phyloP scores from a whole-genome alignment of 2,329 filamentous ascomycete genomes.

The Cladosporium oxysporum region DNA sequence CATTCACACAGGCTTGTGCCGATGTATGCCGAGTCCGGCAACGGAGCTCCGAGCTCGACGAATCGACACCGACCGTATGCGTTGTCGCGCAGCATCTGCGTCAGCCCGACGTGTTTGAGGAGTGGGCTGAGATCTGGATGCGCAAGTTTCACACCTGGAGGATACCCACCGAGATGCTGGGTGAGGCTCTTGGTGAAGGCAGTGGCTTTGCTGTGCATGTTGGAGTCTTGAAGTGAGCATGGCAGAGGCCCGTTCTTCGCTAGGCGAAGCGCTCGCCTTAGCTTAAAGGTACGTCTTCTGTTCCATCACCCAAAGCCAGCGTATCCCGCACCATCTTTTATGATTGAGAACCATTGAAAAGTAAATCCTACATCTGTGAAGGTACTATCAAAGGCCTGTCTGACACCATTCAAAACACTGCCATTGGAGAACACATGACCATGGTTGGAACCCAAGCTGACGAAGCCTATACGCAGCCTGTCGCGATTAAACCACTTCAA shows the following conservation, averaged over 20 bases:
- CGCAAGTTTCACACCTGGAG: constrained; percentile 73
- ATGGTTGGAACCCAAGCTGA: constrained; percentile 8
- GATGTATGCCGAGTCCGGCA: constrained; percentile 67
- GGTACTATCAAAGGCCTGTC: constrained; percentile 9
- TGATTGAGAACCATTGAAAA: constrained; percentile 7
- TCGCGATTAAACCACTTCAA: not conserved
- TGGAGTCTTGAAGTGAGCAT: constrained; percentile 57
- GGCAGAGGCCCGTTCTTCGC: not conserved
- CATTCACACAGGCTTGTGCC: constrained; percentile 73
- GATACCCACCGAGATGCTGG: constrained; percentile 65
- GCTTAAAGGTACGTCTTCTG: not conserved
- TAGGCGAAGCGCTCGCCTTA: not conserved
- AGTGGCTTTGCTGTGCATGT: constrained; percentile 83
- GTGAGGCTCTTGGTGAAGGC: constrained; percentile 58
- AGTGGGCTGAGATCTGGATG: constrained; percentile 72
- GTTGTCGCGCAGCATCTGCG: constrained; percentile 88
- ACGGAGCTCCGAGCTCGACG: not conserved
- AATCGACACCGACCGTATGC: constrained; percentile 63
- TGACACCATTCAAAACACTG: not conserved
- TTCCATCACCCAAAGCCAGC: not conserved
- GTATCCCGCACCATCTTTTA: not conserved
- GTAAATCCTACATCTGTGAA: constrained; percentile 15
- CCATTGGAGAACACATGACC: not conserved
- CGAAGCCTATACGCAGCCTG: not conserved
- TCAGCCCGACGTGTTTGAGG: constrained; percentile 79